Evolutionary conservation across 805 yeast species (phyloP), one percentile per base, ranked within the genome.

Genomic region (Teunomyces kruisii): DNA sequence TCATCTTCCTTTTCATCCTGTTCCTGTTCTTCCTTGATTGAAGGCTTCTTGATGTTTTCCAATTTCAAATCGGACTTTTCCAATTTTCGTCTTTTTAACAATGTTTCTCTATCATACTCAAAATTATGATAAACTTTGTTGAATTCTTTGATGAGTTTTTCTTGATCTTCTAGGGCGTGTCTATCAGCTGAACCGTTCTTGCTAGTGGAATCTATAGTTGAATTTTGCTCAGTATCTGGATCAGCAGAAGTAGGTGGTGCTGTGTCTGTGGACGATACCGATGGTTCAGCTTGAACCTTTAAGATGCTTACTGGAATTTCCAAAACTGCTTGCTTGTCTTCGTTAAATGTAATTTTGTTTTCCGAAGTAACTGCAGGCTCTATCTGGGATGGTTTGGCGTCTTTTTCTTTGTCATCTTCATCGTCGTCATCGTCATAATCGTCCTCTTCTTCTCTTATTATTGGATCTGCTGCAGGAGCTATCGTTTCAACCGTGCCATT

Each of bases 51-150:
- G 9, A 52, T 52, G 39, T 70, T 61, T 46, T 74, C 82, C 19
- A 89, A 64, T 54, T 86, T 81, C 57, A 86, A 77, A 61, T 91
- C 95, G 45, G 88, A 84, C 54, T 85, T 86, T 56, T 88, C 95
- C 27, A 91, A 70, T 57, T 84, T 86, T 49, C 88, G 66, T 58
- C 94, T 76, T 55, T 88, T 86, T 44, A 83, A 70, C 44, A 88
- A 71, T 1, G 91, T 87, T 43, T 88, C 95, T 43, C 77, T 59
- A 61, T 87, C 96, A 57, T 81, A 78, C 59, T 87, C 95, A 58
- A 85, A 85, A 53, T 76, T 81, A 57, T 86, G 94, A 56, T 86
- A 86, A 3, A 86, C 79, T 52, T 80, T 84, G 64, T 82, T 82
- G 68, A 85, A 84, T 57, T 81, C 85, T 47, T 75, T 79, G 46